Evolutionary conservation across 75 land plant species (phyloP).

Genomic region (Adiantum capillusveneris): DNA sequence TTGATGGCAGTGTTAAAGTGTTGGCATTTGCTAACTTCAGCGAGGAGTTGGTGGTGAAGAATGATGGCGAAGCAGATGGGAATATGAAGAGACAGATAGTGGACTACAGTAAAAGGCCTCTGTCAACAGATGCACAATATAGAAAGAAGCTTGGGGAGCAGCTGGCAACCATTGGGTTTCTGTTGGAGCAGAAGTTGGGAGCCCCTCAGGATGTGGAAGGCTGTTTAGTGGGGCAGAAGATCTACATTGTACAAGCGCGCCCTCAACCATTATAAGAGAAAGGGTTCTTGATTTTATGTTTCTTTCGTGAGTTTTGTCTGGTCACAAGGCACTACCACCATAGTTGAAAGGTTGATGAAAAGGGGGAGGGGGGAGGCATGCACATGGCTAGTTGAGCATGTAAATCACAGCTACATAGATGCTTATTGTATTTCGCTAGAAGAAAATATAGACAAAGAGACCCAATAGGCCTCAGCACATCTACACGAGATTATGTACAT

Average conservation of each 20-base stretch:
- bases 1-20: constrained; percentile 62
- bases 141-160: constrained; percentile 58
- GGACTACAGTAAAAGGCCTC: constrained; percentile 74
- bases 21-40: constrained; percentile 93
- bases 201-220: constrained; percentile 94
- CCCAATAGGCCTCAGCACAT: too few species aligned
- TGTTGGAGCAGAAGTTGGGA: constrained; percentile 81
- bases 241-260: constrained; percentile 82
- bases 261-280: constrained; percentile 51
- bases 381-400: too few species aligned
- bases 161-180: constrained; percentile 63
- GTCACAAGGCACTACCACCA: too few species aligned
- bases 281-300: too few species aligned
- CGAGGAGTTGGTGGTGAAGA: constrained; percentile 62
- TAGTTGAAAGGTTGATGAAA: too few species aligned
- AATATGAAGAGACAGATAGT: constrained; percentile 46
- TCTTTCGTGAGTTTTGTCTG: too few species aligned
- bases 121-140: constrained; percentile 49
- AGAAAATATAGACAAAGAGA: too few species aligned
- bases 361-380: too few species aligned
- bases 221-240: constrained; percentile 74
- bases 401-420: too few species aligned
- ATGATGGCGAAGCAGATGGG: constrained; percentile 65
- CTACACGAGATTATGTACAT: too few species aligned
- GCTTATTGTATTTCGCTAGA: too few species aligned